Conservation (phyloP, 257 asterid species). For the Scutellaria minor region DNA sequence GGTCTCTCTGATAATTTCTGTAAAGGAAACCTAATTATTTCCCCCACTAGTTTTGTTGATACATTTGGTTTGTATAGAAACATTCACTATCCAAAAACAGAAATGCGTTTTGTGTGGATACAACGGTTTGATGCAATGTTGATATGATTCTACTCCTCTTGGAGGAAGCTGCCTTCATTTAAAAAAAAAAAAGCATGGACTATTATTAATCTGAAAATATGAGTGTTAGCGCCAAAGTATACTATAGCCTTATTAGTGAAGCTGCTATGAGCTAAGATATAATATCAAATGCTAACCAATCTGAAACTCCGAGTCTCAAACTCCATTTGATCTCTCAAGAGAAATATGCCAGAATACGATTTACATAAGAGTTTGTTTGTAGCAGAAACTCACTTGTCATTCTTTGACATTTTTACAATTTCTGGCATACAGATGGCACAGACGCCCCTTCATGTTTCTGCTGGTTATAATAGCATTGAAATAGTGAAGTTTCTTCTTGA, state of each 20-base stretch:
- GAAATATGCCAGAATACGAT: no score
- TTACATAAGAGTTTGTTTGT: background rate
- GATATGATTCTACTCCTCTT: background rate
- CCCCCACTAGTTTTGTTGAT: background rate
- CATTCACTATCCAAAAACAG: background rate
- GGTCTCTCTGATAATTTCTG: background rate
- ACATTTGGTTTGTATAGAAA: background rate
- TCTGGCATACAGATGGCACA: conserved; percentile 77
- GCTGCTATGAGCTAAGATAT: background rate
- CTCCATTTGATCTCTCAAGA: background rate
- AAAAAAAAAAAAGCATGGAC: background rate
- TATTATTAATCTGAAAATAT: background rate
- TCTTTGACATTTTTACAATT: conserved; percentile 22
- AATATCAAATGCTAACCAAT: background rate
- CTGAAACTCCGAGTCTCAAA: background rate
- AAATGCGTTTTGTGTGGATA: background rate
- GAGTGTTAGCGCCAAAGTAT: background rate
- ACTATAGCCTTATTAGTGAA: background rate
- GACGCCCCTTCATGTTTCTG: conserved; percentile 96
- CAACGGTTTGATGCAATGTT: conserved; percentile 12
- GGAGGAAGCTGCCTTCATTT: background rate
- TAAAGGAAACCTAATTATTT: conserved; percentile 2
- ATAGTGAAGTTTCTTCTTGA: conserved; percentile 73
- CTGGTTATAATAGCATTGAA: conserved; percentile 88
- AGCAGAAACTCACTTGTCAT: conserved; percentile 11